Conservation (phyloP, 1,139 yeast genomes). For the Lodderomyces theae region DNA sequence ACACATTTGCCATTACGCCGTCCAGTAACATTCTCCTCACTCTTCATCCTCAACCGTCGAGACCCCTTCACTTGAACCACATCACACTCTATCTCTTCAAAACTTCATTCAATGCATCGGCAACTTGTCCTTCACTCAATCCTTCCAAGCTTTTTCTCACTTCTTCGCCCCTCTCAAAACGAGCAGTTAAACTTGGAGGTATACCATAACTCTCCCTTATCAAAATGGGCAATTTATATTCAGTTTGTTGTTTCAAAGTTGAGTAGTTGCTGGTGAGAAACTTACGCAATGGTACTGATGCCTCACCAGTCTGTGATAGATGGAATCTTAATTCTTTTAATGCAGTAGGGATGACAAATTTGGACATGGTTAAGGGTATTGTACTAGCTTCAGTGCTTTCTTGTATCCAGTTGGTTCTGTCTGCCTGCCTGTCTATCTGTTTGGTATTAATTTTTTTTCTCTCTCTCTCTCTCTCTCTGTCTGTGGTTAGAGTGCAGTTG, state of each 20-base stretch:
- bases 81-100: constrained; percentile 23
- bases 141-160: constrained; percentile 43
- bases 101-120: constrained; percentile 34
- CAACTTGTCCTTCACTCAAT: constrained; percentile 42
- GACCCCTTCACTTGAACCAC: background rate
- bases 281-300: constrained; percentile 61
- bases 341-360: constrained; percentile 59
- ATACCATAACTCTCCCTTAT: constrained; percentile 75
- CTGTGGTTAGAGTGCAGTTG: background rate
- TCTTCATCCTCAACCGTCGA: background rate
- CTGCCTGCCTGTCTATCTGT: no score
- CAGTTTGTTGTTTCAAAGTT: constrained; percentile 48
- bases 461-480: background rate
- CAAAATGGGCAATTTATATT: constrained; percentile 57
- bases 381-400: background rate
- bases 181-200: constrained; percentile 69
- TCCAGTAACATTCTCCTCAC: background rate
- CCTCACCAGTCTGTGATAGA: constrained; percentile 71
- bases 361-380: constrained; percentile 16
- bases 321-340: constrained; percentile 78
- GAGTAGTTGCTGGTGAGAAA: constrained; percentile 64
- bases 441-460: background rate
- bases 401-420: no score
- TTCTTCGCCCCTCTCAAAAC: constrained; percentile 55
- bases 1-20: background rate